Percentiles rank a stretch among this genome's conserved stretches.
phyloP scores from a whole-genome alignment of 352 stramenopile species.

The Phytophthora quininea region DNA sequence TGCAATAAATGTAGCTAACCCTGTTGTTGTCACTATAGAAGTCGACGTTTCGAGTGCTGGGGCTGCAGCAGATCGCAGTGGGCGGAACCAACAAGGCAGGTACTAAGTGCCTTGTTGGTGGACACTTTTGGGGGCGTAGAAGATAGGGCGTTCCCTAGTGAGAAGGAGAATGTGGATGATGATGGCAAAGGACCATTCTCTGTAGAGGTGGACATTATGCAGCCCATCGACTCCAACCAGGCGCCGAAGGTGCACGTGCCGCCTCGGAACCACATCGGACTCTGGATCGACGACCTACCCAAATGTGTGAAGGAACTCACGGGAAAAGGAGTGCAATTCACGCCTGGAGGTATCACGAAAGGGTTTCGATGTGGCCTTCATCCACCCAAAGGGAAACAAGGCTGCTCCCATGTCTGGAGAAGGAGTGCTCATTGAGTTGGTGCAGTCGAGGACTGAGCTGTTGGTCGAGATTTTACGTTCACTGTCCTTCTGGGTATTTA shows the following conservation, averaged over 20 bases:
- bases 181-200: conserved; percentile 93
- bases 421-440: conserved; percentile 97
- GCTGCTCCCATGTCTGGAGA: conserved; percentile 89
- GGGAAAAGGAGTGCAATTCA: conserved; percentile 94
- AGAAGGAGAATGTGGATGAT: conserved; percentile 98
- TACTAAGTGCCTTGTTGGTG: conserved; percentile 87
- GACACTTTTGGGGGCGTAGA: conserved; percentile 70
- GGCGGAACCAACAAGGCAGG: conserved; percentile 70
- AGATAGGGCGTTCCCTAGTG: conserved; percentile 73
- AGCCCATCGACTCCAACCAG: conserved; percentile 94
- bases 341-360: conserved; percentile 96
- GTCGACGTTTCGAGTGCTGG: conserved; percentile 94
- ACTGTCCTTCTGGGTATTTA: too few species aligned
- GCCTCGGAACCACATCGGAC: conserved; percentile 97
- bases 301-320: conserved; percentile 93
- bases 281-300: conserved; percentile 97
- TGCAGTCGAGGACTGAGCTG: conserved; percentile 61
- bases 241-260: conserved; percentile 95
- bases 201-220: conserved; percentile 99
- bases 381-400: conserved; percentile 98
- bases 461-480: too few species aligned
- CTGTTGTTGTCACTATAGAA: conserved; percentile 24
- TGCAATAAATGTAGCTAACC: neutral
- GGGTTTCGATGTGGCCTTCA: conserved; percentile 98
- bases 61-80: conserved; percentile 98